Evolutionary conservation across 2,329 filamentous ascomycete genomes (phyloP), one percentile per base, ranked within the genome.

Genomic region (Dichotomopilus funicola): DNA sequence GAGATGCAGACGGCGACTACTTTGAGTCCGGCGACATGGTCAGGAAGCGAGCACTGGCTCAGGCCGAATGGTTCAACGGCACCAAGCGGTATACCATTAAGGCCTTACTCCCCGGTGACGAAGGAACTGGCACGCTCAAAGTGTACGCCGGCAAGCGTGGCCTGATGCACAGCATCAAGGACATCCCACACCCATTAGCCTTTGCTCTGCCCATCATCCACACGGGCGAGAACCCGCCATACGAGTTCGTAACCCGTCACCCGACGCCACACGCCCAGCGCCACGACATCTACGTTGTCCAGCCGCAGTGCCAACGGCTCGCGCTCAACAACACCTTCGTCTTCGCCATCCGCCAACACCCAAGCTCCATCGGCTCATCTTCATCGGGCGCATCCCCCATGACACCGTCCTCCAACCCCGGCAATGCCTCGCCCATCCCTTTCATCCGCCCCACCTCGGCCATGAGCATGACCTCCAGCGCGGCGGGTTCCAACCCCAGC

Each of bases 261-360:
- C 95, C 95, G 6, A 99, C 94, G 2, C 94, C 94, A 7, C 94
- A 99, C 70, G 94, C 94, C n/a, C 91, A 96, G 67, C 84, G 92
- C 43, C 91, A 99, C 70, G 94, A 99, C 68, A 85, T 99, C 56
- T 99, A 99, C 70, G 89, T 99, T 60, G 89, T 91, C 45, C 94
- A 97, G 68, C 94, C 95, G 1, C 95, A 99, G 71, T 99, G 94
- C 69, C 81, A 87, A 61, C 83, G 86, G 33, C 77, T 99, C 34
- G 91, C 90, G 1, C 78, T 95, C 54, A 96, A 97, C 75, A 97
- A 99, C 69, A 99, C 94, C 0, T 99, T 96, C 67, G 92, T 99
- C 34, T 99, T 99, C 70, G 88, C 88, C 52, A 88, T 99, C 58
- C 88, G 94, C 46, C 94, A 99, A 67, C 91, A 99, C 68, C 89